A percentile compares a stretch with the other conserved stretches of the same genome.
Evolutionary conservation across 2,329 filamentous ascomycete species (phyloP).

Genomic region (Madurella fahalii): DNA sequence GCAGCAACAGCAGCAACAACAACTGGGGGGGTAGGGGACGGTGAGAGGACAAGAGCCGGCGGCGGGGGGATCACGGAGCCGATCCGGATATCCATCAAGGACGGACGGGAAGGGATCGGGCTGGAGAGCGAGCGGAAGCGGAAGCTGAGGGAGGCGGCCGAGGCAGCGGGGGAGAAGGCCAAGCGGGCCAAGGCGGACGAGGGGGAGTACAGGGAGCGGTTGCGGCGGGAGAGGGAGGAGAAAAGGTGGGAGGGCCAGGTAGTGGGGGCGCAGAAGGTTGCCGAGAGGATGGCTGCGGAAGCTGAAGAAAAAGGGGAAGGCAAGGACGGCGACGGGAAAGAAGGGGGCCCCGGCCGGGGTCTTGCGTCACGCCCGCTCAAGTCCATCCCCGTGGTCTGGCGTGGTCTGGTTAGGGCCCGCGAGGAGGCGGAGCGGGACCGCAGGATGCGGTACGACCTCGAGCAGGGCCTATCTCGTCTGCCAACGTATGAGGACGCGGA

Average conservation of each 20-base stretch:
- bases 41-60: background rate
- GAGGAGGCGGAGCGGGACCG: constrained; percentile 66
- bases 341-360: constrained; percentile 8
- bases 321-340: constrained; percentile 22
- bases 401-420: constrained; percentile 66
- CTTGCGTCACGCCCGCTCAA: constrained; percentile 47
- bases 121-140: constrained; percentile 79
- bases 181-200: constrained; percentile 49
- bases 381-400: constrained; percentile 73
- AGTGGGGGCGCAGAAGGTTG: constrained; percentile 74
- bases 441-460: constrained; percentile 60
- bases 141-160: constrained; percentile 62
- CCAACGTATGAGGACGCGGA: constrained; percentile 65
- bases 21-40: constrained; percentile 13
- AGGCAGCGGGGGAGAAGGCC: constrained; percentile 31
- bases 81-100: constrained; percentile 70
- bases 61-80: constrained; percentile 54
- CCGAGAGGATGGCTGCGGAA: constrained; percentile 65
- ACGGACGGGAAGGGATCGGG: constrained; percentile 78
- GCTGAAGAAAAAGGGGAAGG: constrained; percentile 17
- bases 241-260: constrained; percentile 65
- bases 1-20: constrained; percentile 1
- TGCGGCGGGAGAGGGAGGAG: constrained; percentile 66
- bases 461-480: constrained; percentile 59
- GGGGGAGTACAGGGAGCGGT: constrained; percentile 68